phyloP scores from a whole-genome alignment of 1,139 yeast species.

The Pichiaceae sp. region DNA sequence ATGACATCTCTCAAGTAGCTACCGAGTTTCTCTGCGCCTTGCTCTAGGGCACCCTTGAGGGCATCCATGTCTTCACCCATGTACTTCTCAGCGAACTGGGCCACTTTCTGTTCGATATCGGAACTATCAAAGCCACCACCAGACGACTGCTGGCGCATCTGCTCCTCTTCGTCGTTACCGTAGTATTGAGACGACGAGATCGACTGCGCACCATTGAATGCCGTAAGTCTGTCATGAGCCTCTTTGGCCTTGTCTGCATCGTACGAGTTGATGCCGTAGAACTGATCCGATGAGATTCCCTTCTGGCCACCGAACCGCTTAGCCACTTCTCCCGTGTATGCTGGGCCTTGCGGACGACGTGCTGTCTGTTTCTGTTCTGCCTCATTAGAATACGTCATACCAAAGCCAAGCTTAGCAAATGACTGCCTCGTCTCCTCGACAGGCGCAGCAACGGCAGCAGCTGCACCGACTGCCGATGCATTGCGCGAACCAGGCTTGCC shows the following conservation, averaged over 20 bases:
- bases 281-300: constrained; percentile 92
- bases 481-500: neutral
- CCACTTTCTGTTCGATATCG: constrained; percentile 39
- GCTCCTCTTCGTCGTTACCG: constrained; percentile 56
- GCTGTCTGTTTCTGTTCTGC: constrained; percentile 23
- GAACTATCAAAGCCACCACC: constrained; percentile 24
- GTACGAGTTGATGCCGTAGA: constrained; percentile 80
- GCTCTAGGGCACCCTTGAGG: constrained; percentile 87
- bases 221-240: constrained; percentile 69
- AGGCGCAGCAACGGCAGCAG: constrained; percentile 12
- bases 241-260: constrained; percentile 74
- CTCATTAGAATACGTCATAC: constrained; percentile 48
- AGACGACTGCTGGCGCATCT: constrained; percentile 23
- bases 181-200: constrained; percentile 90
- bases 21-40: constrained; percentile 84
- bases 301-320: constrained; percentile 82
- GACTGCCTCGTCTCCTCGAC: constrained; percentile 59
- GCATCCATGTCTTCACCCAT: constrained; percentile 86
- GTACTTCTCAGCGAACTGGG: constrained; percentile 63
- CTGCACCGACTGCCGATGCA: neutral
- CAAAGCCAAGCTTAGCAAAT: constrained; percentile 76
- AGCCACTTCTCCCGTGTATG: constrained; percentile 62
- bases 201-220: constrained; percentile 79
- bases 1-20: constrained; percentile 79
- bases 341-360: constrained; percentile 29